These are phyloP conservation scores for Santalum album DNA, from an alignment of 164 flowering plant genomes.

Conservation along the genomic window DNA sequence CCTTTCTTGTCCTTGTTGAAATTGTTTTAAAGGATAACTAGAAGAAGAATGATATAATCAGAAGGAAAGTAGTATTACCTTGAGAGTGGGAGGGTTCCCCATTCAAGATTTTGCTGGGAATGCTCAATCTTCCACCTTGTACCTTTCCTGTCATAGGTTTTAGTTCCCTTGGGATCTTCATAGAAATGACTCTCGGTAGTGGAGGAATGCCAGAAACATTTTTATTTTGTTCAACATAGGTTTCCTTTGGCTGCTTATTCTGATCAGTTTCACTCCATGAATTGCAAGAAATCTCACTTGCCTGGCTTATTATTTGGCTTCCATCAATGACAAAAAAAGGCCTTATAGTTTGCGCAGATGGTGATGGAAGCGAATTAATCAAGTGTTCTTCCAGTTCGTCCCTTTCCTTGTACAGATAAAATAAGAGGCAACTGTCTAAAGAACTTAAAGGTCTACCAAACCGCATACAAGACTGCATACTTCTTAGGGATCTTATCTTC, in stretches of 20 bases:
- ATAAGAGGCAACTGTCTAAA: slow-evolving; percentile 65
- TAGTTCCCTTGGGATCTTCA: slow-evolving; percentile 19
- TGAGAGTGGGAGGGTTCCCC: slow-evolving; percentile 17
- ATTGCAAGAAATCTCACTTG: slow-evolving; percentile 15
- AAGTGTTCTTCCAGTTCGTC: slow-evolving; percentile 46
- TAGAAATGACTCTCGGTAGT: slow-evolving; percentile 21
- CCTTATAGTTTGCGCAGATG: slow-evolving; percentile 29
- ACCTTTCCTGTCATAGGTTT: slow-evolving; percentile 22
- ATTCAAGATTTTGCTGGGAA: slow-evolving; percentile 12
- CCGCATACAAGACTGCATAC: slow-evolving; percentile 17
- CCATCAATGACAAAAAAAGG: slow-evolving; percentile 62
- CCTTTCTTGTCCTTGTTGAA: no score
- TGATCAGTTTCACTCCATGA: slow-evolving; percentile 13
- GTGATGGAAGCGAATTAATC: slow-evolving; percentile 29
- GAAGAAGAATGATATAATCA: neutral
- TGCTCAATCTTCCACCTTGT: slow-evolving; percentile 15
- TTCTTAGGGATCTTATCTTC: slow-evolving; percentile 26
- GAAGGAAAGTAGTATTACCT: slow-evolving; percentile 18
- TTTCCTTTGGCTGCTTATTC: slow-evolving; percentile 7
- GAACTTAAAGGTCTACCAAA: slow-evolving; percentile 43
- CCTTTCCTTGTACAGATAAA: slow-evolving; percentile 54
- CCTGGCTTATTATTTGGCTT: slow-evolving; percentile 36
- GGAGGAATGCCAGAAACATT: slow-evolving; percentile 27
- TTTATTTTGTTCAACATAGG: slow-evolving; percentile 7
- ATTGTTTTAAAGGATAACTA: no score